Evolutionary conservation across 2,329 filamentous ascomycete genomes (phyloP).

Genomic region (Fusarium solani-melongenae): DNA sequence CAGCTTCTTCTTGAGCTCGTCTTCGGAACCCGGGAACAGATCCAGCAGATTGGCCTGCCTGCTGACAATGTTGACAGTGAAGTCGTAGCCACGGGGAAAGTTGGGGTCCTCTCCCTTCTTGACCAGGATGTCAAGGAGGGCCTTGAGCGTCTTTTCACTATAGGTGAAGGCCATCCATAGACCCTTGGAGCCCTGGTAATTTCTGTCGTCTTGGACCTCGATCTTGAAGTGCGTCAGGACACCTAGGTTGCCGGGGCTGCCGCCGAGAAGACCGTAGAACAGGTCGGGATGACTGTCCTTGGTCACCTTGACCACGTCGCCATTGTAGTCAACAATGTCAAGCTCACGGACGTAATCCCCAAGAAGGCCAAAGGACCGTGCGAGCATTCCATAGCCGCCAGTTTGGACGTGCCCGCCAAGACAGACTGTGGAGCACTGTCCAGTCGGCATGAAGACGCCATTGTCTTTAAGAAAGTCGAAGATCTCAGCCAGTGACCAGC

Average conservation of each 20-base stretch:
- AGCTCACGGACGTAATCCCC: constrained; percentile 64
- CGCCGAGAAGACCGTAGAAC: constrained; percentile 69
- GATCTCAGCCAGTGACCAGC: constrained; percentile 55
- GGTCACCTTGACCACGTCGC: constrained; percentile 58
- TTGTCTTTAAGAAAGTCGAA: constrained; percentile 55
- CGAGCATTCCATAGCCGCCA: constrained; percentile 60
- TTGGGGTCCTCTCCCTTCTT: constrained; percentile 57
- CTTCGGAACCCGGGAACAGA: constrained; percentile 32
- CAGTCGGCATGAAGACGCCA: constrained; percentile 57
- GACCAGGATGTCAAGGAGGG: constrained; percentile 53
- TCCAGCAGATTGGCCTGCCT: constrained; percentile 41
- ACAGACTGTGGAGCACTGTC: constrained; percentile 58
- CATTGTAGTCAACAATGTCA: constrained; percentile 60
- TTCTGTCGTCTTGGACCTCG: constrained; percentile 51
- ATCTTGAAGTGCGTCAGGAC: constrained; percentile 65
- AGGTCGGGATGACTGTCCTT: constrained; percentile 63
- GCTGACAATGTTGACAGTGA: constrained; percentile 59
- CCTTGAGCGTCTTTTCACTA: constrained; percentile 49
- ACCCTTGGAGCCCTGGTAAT: constrained; percentile 53
- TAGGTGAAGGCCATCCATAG: constrained; percentile 51
- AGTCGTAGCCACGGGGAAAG: constrained; percentile 59
- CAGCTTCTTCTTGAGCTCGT: constrained; percentile 50
- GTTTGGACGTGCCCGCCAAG: constrained; percentile 61
- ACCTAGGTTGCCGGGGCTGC: constrained; percentile 68
- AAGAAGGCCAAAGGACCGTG: constrained; percentile 62